Evolutionary conservation across 176 grass and related monocot species (phyloP).

Genomic region (Aegilops speltoides): DNA sequence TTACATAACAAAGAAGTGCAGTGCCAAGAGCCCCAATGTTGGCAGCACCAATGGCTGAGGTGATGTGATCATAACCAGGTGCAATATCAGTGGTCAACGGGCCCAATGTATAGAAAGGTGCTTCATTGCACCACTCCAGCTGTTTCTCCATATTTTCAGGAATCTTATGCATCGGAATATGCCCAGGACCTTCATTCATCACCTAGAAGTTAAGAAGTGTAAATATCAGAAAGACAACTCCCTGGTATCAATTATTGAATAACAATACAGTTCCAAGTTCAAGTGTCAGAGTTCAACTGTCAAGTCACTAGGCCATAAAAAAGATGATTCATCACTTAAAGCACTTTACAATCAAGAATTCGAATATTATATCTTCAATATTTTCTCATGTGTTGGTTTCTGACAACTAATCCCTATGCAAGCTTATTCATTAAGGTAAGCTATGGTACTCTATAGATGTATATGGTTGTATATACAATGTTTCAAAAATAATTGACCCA

Average conservation of each 20-base stretch:
- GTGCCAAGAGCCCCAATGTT: conserved; percentile 95
- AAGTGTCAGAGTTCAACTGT: not conserved
- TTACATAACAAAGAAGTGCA: conserved; percentile 97
- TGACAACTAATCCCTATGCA: no score
- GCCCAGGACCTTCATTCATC: conserved; percentile 97
- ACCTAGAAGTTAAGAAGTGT: conserved; percentile 55
- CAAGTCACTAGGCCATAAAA: not conserved
- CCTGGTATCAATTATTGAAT: not conserved
- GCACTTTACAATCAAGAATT: not conserved
- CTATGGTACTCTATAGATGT: no score
- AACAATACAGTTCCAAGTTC: conserved; percentile 2
- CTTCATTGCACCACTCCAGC: conserved; percentile 96
- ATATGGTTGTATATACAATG: no score
- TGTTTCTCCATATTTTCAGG: conserved; percentile 98
- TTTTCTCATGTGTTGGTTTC: not conserved
- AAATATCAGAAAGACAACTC: conserved; percentile 23
- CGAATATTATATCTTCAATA: not conserved
- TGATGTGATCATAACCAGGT: conserved; percentile 99
- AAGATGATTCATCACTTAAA: not conserved
- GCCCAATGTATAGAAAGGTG: conserved; percentile 95
- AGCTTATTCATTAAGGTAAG: no score
- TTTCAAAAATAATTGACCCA: not conserved
- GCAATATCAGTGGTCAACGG: conserved; percentile 96
- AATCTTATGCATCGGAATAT: conserved; percentile 98
- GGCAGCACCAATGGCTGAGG: conserved; percentile 96